Evolutionary conservation across 139 green algal species (phyloP), one percentile per base, ranked within the genome.

Genomic region (Chlorella sorokiniana): DNA sequence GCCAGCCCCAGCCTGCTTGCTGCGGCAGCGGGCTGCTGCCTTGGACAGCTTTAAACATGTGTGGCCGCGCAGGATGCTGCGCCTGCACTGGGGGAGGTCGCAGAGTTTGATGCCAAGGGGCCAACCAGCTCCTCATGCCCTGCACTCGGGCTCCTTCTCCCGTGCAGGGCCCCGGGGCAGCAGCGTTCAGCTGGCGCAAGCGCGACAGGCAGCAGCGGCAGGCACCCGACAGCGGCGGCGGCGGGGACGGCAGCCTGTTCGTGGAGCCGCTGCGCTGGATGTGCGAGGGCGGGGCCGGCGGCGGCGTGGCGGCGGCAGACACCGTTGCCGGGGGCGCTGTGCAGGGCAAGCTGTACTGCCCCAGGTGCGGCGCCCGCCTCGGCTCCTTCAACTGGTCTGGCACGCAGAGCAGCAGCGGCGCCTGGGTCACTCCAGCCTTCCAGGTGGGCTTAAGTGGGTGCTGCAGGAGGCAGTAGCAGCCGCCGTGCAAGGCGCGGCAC

Each of bases 321-420:
- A 79, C 52, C n/a, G 59, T 82, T 6, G 67, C 68, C 7, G 81
- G 87, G 41, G 92, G 92, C 1, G 78, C 81, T 20, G 82, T 91
- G 18, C 83, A 93, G 69, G 94, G 94, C 23, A 98, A 98, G 87
- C 84, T 98, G 44, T 95, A 96, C 88, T 98, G 94, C 88, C 92
- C 91, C 8, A 89, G 84, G 22, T 96, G 93, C 83, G 77, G 77
- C 25, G 81, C 85, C 10, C 81, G 92, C 1, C 87, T 97, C 71
- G 94, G 94, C 2, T 94, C 90, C 1, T 97, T 95, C 84, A 95
- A 96, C 84, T 97, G 94, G 94, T 87, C 92, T 69, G 93, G 94
- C 77, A 78, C 85, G 25, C 82, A 91, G 54, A 87, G 52, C 78
- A 81, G 61, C 75, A 68, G 40, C 16, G 84, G 83, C 16, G 73